Conservation (phyloP, 345 rosid species). For the Salix viminalis region DNA sequence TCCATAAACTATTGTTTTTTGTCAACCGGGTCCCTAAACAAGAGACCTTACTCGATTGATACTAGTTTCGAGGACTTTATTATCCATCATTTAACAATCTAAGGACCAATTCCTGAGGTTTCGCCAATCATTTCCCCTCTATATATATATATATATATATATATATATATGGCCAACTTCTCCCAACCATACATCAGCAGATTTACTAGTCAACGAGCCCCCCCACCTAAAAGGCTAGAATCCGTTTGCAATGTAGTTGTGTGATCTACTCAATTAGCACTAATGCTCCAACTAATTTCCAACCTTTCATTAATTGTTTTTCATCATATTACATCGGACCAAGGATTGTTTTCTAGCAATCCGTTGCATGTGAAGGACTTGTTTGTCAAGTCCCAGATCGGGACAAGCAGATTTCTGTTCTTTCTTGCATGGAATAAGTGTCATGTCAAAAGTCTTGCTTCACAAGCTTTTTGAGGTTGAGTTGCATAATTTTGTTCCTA, state of each 20-base stretch:
- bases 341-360: too few species aligned
- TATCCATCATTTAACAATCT: too few species aligned
- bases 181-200: neutral
- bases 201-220: neutral
- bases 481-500: too few species aligned
- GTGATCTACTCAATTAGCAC: neutral
- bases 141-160: too few species aligned
- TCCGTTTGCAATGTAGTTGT: neutral
- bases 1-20: neutral
- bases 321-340: neutral
- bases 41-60: neutral
- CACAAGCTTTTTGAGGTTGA: neutral
- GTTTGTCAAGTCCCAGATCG: too few species aligned
- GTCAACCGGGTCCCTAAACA: neutral
- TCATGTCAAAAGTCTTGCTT: neutral
- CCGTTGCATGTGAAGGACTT: too few species aligned
- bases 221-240: neutral
- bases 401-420: neutral
- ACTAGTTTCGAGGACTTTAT: too few species aligned
- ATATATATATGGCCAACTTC: neutral
- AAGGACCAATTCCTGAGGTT: too few species aligned
- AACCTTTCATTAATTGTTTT: neutral
- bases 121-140: too few species aligned
- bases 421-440: neutral
- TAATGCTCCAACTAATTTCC: neutral